A percentile compares a stretch with the other conserved stretches of the same genome.
phyloP scores from a whole-genome alignment of 768 basidiomycete species.

The Boletus rubescentipes region DNA sequence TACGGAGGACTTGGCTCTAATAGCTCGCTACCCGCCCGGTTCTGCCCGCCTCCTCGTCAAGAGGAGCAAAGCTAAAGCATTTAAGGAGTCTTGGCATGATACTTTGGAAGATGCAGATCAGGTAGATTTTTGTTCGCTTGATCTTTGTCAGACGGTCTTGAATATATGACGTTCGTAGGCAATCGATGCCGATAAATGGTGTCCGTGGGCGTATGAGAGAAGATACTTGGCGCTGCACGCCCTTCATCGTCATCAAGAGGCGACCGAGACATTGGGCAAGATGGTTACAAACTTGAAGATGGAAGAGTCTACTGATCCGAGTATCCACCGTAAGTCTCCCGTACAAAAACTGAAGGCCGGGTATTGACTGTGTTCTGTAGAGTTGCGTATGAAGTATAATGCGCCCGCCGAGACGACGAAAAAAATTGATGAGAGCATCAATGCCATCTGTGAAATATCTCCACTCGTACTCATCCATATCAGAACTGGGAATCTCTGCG shows the following conservation, averaged over 20 bases:
- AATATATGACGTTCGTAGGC: neutral
- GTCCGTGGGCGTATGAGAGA: neutral
- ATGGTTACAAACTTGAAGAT: neutral
- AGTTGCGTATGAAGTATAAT: neutral
- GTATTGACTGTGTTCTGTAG: neutral
- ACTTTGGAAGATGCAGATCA: neutral
- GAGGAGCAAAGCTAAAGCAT: neutral
- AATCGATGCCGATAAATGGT: neutral
- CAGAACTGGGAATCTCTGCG: neutral
- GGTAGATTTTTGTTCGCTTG: neutral
- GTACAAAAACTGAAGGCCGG: neutral
- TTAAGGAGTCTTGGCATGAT: neutral
- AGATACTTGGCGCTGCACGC: neutral
- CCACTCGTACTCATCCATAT: conserved; percentile 3
- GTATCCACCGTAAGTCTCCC: neutral
- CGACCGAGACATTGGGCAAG: neutral
- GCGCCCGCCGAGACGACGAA: neutral
- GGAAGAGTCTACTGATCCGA: neutral
- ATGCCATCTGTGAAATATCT: neutral
- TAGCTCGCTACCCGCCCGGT: neutral
- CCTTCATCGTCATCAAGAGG: neutral
- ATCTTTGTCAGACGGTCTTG: neutral
- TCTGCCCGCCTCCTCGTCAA: neutral
- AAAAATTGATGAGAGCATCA: neutral
- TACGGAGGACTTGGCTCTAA: neutral